Percentiles rank a stretch among this genome's conserved stretches.
Conservation (phyloP, 2,329 filamentous ascomycete species). For the Ophiocordyceps camponoti-saundersi region DNA sequence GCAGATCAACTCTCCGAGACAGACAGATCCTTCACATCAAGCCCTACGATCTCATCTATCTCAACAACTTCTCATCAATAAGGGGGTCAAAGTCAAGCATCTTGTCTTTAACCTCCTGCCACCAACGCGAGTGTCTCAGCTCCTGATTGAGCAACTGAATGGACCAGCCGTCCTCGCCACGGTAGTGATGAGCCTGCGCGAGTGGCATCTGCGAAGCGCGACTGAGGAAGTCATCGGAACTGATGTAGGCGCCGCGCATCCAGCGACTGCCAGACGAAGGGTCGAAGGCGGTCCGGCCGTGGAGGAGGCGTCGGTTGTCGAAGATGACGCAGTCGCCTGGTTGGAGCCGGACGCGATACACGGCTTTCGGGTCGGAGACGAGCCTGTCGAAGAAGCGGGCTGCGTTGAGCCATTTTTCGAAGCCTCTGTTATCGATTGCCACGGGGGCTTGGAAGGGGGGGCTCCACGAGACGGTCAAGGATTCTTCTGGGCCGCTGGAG, state of each 20-base stretch:
- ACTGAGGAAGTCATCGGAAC: constrained; percentile 28
- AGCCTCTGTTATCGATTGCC: no score
- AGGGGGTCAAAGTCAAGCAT: neutral
- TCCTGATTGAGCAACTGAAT: constrained; percentile 3
- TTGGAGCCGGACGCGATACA: constrained; percentile 56
- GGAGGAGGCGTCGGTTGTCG: constrained; percentile 70
- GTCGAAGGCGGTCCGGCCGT: constrained; percentile 67
- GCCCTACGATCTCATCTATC: no score
- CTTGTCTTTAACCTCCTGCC: neutral
- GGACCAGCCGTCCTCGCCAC: constrained; percentile 9
- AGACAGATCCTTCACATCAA: no score
- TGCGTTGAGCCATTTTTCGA: constrained; percentile 34
- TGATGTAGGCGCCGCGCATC: constrained; percentile 75
- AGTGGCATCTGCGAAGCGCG: constrained; percentile 14
- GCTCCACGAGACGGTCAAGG: constrained; percentile 37
- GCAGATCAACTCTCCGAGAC: no score
- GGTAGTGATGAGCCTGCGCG: constrained; percentile 9
- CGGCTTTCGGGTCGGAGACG: constrained; percentile 37
- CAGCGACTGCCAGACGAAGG: constrained; percentile 45
- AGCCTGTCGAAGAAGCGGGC: constrained; percentile 37
- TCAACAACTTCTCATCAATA: neutral
- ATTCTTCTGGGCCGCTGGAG: no score
- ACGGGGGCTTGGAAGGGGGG: constrained; percentile 65
- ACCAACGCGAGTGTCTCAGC: neutral
- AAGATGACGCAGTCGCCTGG: constrained; percentile 89